phyloP scores from a whole-genome alignment of 2,329 filamentous ascomycete genomes.

The Cladosporium phlei region DNA sequence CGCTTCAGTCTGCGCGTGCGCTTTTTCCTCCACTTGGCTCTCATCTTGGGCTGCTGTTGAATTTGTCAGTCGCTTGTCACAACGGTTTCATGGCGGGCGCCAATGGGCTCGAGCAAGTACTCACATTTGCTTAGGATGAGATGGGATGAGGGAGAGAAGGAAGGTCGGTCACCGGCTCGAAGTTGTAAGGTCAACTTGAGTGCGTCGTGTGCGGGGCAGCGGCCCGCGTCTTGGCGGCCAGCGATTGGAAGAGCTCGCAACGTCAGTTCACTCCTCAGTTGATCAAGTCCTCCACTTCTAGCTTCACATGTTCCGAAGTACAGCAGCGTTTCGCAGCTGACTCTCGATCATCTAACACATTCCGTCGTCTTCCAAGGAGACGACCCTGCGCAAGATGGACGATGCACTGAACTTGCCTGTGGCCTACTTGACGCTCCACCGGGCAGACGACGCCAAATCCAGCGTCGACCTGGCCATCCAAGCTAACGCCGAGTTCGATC shows the following conservation, averaged over 20 bases:
- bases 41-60: conserved; percentile 48
- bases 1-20: conserved; percentile 97
- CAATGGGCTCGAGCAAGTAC: conserved; percentile 6
- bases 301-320: conserved; percentile 11
- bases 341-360: conserved; percentile 1
- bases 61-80: background rate
- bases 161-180: background rate
- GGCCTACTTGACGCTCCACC: conserved; percentile 3
- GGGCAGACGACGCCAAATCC: background rate
- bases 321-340: conserved; percentile 2
- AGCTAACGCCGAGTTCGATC: conserved; percentile 23
- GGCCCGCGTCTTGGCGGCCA: conserved; percentile 8
- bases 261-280: conserved; percentile 3
- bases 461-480: background rate
- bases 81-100: background rate
- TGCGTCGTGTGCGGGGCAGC: conserved; percentile 7
- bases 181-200: background rate
- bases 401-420: conserved; percentile 1
- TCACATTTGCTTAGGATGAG: conserved; percentile 15
- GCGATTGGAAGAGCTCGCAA: background rate
- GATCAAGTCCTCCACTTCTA: background rate
- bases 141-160: conserved; percentile 11
- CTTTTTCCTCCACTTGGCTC: conserved; percentile 99
- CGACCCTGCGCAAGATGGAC: too few species aligned
- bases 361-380: too few species aligned